Conservation (phyloP, 2,329 filamentous ascomycete genomes). For the Pseudomassariella vexata region DNA sequence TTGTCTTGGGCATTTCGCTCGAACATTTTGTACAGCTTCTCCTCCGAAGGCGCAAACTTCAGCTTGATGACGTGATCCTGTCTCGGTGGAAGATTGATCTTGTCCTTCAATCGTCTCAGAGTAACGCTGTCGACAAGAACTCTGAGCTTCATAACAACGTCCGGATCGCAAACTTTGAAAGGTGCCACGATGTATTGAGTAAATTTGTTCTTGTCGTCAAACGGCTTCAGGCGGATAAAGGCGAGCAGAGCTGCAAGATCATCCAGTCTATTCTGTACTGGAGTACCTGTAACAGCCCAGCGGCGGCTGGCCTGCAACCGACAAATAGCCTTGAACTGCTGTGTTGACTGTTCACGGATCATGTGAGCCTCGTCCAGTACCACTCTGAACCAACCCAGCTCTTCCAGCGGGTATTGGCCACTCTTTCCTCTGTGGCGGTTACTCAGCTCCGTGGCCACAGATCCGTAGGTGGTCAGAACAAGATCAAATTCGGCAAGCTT, state of each 20-base stretch:
- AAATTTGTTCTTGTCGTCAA: conserved; percentile 73
- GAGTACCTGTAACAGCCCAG: conserved; percentile 97
- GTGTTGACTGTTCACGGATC: conserved; percentile 78
- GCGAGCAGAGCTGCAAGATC: conserved; percentile 83
- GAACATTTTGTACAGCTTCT: conserved; percentile 76
- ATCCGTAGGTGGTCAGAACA: conserved; percentile 89
- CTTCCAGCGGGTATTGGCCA: conserved; percentile 60
- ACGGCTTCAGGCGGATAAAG: conserved; percentile 79
- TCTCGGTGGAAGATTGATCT: conserved; percentile 73
- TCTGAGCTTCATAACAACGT: conserved; percentile 78
- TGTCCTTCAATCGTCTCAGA: conserved; percentile 84
- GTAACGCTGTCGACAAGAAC: conserved; percentile 93
- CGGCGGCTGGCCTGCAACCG: conserved; percentile 72
- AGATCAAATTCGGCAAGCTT: conserved; percentile 72
- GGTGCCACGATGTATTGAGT: conserved; percentile 74
- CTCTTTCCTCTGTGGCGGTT: conserved; percentile 56
- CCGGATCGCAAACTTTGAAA: conserved; percentile 80
- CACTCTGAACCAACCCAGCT: conserved; percentile 87
- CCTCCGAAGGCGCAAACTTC: conserved; percentile 70
- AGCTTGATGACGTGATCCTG: conserved; percentile 69
- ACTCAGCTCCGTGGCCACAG: conserved; percentile 72
- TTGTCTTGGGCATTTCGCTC: conserved; percentile 74
- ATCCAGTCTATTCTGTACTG: conserved; percentile 88
- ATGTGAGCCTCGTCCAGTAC: conserved; percentile 93
- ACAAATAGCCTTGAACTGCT: conserved; percentile 81